Evolutionary conservation across 1,284 basidiomycete species (phyloP).

Genomic region (Irpex sp.): DNA sequence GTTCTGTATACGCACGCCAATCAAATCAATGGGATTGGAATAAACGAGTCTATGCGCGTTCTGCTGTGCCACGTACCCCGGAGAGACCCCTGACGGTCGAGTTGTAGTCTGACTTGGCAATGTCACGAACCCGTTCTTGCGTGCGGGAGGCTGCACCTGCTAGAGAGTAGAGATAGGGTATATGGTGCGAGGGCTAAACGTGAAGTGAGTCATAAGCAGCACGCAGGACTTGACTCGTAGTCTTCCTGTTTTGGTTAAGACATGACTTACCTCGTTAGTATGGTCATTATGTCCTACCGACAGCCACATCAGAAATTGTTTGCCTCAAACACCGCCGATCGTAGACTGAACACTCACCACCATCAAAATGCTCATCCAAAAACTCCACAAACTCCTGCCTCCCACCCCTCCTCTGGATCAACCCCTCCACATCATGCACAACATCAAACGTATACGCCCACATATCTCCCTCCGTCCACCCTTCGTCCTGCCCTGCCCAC

Average conservation of each 20-base stretch:
- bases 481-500: constrained; percentile 69
- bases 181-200: constrained; percentile 71
- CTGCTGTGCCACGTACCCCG: constrained; percentile 42
- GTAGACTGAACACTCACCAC: constrained; percentile 32
- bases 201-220: not conserved
- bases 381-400: constrained; percentile 60
- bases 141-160: constrained; percentile 68
- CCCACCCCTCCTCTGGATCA: constrained; percentile 67
- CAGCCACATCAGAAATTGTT: not conserved
- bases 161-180: constrained; percentile 78
- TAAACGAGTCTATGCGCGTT: not conserved
- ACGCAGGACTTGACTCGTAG: not conserved
- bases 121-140: constrained; percentile 66
- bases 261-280: constrained; percentile 64
- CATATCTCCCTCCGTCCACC: constrained; percentile 84
- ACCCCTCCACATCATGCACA: constrained; percentile 63
- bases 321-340: no score
- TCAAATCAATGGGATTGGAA: not conserved
- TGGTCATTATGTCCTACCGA: constrained; percentile 73
- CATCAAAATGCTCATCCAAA: constrained; percentile 75
- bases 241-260: not conserved
- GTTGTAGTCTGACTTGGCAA: constrained; percentile 65
- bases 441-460: constrained; percentile 83
- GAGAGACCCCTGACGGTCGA: constrained; percentile 63
- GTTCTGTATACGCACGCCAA: constrained; percentile 43